phyloP scores from a whole-genome alignment of 75 land plant species.

The Picea glauca region DNA sequence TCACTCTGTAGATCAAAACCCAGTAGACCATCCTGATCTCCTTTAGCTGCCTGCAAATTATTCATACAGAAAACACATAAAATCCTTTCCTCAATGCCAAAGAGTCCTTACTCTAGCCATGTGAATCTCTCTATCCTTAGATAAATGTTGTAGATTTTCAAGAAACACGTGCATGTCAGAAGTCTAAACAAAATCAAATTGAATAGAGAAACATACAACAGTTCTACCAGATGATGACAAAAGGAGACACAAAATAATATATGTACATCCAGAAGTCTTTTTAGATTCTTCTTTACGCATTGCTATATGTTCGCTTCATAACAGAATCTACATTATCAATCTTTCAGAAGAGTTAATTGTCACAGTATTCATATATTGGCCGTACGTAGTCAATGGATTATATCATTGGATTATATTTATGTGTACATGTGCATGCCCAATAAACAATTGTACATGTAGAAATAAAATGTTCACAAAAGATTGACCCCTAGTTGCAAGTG shows the following conservation, averaged over 20 bases:
- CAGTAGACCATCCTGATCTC: slow-evolving; percentile 82
- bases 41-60: slow-evolving; percentile 58
- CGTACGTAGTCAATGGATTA: not conserved
- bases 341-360: not conserved
- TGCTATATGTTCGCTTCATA: too few relatives aligned
- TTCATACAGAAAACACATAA: not conserved
- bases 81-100: not conserved
- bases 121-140: not conserved
- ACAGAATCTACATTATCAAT: too few relatives aligned
- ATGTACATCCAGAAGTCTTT: not conserved
- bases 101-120: not conserved
- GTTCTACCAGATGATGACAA: not conserved
- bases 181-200: too few relatives aligned
- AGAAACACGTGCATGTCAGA: too few relatives aligned
- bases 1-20: slow-evolving; percentile 91
- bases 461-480: too few relatives aligned
- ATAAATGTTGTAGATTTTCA: too few relatives aligned
- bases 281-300: too few relatives aligned
- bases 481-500: too few relatives aligned
- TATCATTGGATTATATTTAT: too few relatives aligned
- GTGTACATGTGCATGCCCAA: too few relatives aligned
- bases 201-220: too few relatives aligned
- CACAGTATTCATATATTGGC: not conserved
- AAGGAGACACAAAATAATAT: not conserved
- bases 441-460: too few relatives aligned